A percentile compares a stretch with the other conserved stretches of the same genome.
phyloP scores from a whole-genome alignment of 768 basidiomycete genomes.

The Tricholomella constricta region DNA sequence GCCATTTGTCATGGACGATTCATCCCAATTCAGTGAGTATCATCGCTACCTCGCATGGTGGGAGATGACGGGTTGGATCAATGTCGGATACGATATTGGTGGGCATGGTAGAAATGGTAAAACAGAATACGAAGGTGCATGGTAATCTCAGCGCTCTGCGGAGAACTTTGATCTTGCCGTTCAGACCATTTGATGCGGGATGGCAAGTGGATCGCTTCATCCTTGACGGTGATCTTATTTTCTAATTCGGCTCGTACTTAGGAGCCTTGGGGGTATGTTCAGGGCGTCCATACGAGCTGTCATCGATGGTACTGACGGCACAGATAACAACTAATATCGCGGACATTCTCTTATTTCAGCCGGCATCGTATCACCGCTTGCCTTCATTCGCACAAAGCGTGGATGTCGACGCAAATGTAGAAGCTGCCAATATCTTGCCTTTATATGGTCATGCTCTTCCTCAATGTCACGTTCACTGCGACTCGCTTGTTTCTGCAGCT shows the following conservation, averaged over 20 bases:
- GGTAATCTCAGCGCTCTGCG: constrained; percentile 28
- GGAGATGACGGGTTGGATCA: too few relatives aligned
- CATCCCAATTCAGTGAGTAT: constrained; percentile 29
- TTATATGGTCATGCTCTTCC: constrained; percentile 18
- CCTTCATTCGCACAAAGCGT: constrained; percentile 21
- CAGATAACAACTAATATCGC: constrained; percentile 24
- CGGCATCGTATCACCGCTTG: constrained; percentile 22
- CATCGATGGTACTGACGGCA: background rate
- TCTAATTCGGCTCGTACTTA: constrained; percentile 1
- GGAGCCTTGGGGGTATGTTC: constrained; percentile 29
- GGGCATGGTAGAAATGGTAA: constrained; percentile 36
- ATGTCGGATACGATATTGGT: constrained; percentile 37
- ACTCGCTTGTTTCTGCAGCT: constrained; percentile 23
- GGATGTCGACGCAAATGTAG: constrained; percentile 26
- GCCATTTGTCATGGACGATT: constrained; percentile 27
- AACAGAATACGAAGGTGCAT: constrained; percentile 24
- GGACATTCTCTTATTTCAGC: constrained; percentile 27
- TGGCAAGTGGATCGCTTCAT: constrained; percentile 25
- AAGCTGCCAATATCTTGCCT: constrained; percentile 20
- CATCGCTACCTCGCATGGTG: too few relatives aligned
- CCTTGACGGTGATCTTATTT: background rate
- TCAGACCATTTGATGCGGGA: constrained; percentile 31
- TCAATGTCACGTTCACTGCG: constrained; percentile 18
- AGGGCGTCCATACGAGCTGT: background rate
- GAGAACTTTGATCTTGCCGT: constrained; percentile 35